Evolutionary conservation across 1,284 basidiomycete species (phyloP).

Genomic region (Nidula niveotomentosa): DNA sequence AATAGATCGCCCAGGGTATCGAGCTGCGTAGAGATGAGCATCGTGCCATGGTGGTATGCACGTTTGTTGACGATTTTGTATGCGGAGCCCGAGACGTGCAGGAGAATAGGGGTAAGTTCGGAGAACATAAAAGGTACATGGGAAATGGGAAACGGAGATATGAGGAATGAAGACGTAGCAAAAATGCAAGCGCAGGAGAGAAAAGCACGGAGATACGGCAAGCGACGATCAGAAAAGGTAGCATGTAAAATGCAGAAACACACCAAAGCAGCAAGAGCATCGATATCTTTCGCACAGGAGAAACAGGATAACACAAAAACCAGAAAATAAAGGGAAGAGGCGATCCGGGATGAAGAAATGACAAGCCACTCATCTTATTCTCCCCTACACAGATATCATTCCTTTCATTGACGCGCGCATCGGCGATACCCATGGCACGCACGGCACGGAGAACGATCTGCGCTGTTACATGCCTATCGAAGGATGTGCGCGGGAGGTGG

Average conservation of each 20-base stretch:
- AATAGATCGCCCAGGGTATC: slow-evolving; percentile 74
- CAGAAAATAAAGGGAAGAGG: slow-evolving; percentile 1
- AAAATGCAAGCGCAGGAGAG: too few species aligned
- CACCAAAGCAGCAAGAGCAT: too few species aligned
- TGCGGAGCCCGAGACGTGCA: slow-evolving; percentile 93
- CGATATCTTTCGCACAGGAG: too few species aligned
- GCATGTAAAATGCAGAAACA: too few species aligned
- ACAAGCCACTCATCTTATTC: slow-evolving; percentile 75
- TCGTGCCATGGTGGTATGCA: slow-evolving; percentile 99
- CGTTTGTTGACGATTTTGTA: slow-evolving; percentile 93
- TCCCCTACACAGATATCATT: slow-evolving; percentile 87
- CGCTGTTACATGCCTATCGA: slow-evolving; percentile 82
- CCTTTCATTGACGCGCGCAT: slow-evolving; percentile 83
- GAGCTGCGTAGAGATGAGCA: slow-evolving; percentile 88
- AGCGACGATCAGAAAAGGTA: too few species aligned
- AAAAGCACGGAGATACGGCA: too few species aligned
- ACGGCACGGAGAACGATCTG: slow-evolving; percentile 81
- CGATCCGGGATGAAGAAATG: not conserved
- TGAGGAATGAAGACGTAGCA: too few species aligned
- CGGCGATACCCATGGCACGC: slow-evolving; percentile 61
- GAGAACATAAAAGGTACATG: not conserved
- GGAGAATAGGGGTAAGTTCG: slow-evolving; percentile 6
- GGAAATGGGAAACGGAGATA: not conserved
- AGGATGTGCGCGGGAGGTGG: slow-evolving; percentile 79
- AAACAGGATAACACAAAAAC: too few species aligned